phyloP scores from a whole-genome alignment of 176 grass and related monocot genomes.

The Oryza australiensis region DNA sequence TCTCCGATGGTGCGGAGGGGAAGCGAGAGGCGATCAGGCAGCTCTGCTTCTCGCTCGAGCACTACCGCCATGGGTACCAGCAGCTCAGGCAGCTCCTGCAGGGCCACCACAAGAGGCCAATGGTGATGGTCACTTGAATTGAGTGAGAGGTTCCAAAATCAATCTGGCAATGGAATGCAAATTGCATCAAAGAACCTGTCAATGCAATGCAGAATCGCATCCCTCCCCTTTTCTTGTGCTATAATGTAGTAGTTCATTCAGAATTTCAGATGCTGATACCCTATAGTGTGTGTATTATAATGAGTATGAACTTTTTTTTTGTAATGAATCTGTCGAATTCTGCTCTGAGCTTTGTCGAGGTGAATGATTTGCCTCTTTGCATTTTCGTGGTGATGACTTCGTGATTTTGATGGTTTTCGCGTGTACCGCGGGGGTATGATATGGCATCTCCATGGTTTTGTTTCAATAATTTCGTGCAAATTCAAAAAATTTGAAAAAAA shows the following conservation, averaged over 20 bases:
- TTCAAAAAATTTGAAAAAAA: too few relatives aligned
- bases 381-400: too few relatives aligned
- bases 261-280: not conserved
- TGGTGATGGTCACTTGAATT: slow-evolving; percentile 54
- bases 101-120: slow-evolving; percentile 63
- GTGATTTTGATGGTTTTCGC: too few relatives aligned
- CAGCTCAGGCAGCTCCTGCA: slow-evolving; percentile 72
- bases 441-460: too few relatives aligned
- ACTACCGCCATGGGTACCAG: slow-evolving; percentile 79
- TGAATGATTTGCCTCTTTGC: not conserved
- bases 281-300: slow-evolving; percentile 33
- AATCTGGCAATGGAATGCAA: slow-evolving; percentile 10
- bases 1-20: slow-evolving; percentile 64
- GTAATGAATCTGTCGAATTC: not conserved
- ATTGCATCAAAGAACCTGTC: too few relatives aligned
- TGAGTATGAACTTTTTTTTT: slow-evolving; percentile 9
- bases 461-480: too few relatives aligned
- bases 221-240: not conserved
- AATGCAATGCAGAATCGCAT: slow-evolving; percentile 7
- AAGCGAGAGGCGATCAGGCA: slow-evolving; percentile 96
- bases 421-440: too few relatives aligned
- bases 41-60: slow-evolving; percentile 92
- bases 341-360: not conserved
- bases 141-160: not conserved
- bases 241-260: not conserved